Evolutionary conservation across 768 basidiomycete genomes (phyloP), one percentile per base, ranked within the genome.

Genomic region (Mycena epipterygia): DNA sequence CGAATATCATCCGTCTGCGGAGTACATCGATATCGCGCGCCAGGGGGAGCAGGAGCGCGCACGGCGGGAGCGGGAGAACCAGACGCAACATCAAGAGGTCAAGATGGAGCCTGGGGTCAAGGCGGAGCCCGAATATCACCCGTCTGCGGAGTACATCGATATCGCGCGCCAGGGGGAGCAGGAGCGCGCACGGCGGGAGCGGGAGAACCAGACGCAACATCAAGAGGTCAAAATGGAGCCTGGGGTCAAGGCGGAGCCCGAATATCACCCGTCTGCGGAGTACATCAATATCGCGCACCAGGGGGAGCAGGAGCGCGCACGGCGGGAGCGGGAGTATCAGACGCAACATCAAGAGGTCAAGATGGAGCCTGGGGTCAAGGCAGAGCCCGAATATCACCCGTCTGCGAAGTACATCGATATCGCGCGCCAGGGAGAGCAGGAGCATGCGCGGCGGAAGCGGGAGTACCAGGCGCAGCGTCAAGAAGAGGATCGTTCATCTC

Each of bases 101-200:
- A 5, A 6, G 21, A 44, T 64, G 49, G 51, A 70, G 39, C 25
- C 16, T 8, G 68, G 58, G 46, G 56, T 58, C 55, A 57, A 65
- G 53, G 12, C 21, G 21, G 64, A 65, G 64, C 3, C 29, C 12
- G 42, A 46, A 30, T 19, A 13, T 27, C 3, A 5, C 9, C 30
- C 13, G 44, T 9, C 9, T n/a, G 8, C 19, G 30, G 30, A 7
- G 16, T 17, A 25, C 3, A 19, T 17, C 4, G 17, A 5, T 16
- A 7, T 16, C 16, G 37, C 37, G 37, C 8, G 8, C 9, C 37
- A 23, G 23, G 5, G 23, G 13, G 4, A 37, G 27, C 53, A 56
- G 21, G 53, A 5, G 35, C 11, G 19, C 21, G n/a, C 19, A 5
- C 21, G 35, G 19, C 27, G 30, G 27, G 58, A 11, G 21, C 37